phyloP scores from a whole-genome alignment of 2,329 filamentous ascomycete species.

The Claviceps capensis region DNA sequence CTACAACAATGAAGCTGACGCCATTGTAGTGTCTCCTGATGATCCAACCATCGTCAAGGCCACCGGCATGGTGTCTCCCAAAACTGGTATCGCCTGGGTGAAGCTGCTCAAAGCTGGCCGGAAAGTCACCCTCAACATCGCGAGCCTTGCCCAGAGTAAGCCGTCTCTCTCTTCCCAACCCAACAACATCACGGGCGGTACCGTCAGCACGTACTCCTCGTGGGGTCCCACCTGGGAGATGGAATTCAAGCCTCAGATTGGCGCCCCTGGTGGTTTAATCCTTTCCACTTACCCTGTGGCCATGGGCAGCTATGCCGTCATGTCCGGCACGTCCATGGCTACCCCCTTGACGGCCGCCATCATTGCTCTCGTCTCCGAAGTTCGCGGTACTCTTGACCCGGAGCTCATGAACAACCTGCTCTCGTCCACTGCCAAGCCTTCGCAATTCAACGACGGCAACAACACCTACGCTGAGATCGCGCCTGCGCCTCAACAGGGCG shows the following conservation, averaged over 20 bases:
- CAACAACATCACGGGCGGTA: conserved; percentile 28
- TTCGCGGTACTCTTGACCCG: conserved; percentile 35
- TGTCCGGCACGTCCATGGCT: conserved; percentile 47
- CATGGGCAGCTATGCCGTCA: conserved; percentile 33
- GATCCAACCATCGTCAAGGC: conserved; percentile 18
- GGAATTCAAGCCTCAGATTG: conserved; percentile 39
- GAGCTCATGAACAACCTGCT: conserved; percentile 33
- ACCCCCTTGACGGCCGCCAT: conserved; percentile 40
- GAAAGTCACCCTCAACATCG: conserved; percentile 13
- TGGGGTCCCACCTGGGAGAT: conserved; percentile 49
- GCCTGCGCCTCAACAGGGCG: conserved; percentile 46
- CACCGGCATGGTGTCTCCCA: conserved; percentile 11
- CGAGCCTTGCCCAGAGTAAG: not conserved
- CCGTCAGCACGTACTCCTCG: conserved; percentile 35
- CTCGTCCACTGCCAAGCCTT: conserved; percentile 33
- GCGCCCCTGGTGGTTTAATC: conserved; percentile 40
- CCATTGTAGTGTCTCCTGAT: conserved; percentile 13
- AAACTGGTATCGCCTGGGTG: conserved; percentile 35
- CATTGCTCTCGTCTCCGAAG: conserved; percentile 37
- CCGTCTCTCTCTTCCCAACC: conserved; percentile 4
- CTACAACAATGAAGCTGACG: conserved; percentile 36
- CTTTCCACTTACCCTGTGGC: conserved; percentile 38
- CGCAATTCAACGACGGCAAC: conserved; percentile 30
- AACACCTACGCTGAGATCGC: conserved; percentile 26
- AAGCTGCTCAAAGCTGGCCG: conserved; percentile 23